Base-by-base conservation (phyloP, 106 monocot genomes). In the Agapanthus africanus region DNA sequence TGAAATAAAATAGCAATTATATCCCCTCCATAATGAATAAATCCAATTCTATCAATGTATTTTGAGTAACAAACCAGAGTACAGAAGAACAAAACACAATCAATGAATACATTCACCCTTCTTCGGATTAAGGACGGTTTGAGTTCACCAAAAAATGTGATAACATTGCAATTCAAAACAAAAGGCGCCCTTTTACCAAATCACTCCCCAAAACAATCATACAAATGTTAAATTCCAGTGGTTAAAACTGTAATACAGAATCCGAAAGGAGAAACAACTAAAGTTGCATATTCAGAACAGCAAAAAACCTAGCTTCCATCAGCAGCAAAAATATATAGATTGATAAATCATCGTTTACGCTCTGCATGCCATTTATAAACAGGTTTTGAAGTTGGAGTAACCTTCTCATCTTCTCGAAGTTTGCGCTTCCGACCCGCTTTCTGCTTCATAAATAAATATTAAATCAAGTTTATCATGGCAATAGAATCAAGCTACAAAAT, bases 351-450 rank as follows among this genome's bases (percentile, higher is more conserved):
- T 34, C 91, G 76, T 63, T 91, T 95, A 13, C 95, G 83, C 68
- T 91, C 91, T 11, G 79, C 30, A 61, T 83, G 83, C 95, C 95
- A 95, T 76, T 95, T 95, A 37, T 91, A 95, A 10, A 95, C 91
- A 6, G 91, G 91, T 40, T 46, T 81, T 0, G 52, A 59, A 37
- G 83, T 84, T 41, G 83, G 86, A 16, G 9, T 63, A 41, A 74
- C 85, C 59, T 86, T 76, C 78, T 95, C 95, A 42, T 91, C 88
- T 27, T 91, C 85, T 4, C 78, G 83, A 4, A 95, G 83, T 63
- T 95, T 95, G 34, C 86, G 81, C 54, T 88, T 91, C 21, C 79
- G 77, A 9, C 95, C 95, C 62, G 91, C 74, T 82, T 95, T 95
- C 95, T 95, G 73, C 22, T 44, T 73, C 46, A 66, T 16, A 41